Evolutionary conservation across 2,329 filamentous ascomycete genomes (phyloP), one percentile per base, ranked within the genome.

Genomic region (Botrytis paeoniae): DNA sequence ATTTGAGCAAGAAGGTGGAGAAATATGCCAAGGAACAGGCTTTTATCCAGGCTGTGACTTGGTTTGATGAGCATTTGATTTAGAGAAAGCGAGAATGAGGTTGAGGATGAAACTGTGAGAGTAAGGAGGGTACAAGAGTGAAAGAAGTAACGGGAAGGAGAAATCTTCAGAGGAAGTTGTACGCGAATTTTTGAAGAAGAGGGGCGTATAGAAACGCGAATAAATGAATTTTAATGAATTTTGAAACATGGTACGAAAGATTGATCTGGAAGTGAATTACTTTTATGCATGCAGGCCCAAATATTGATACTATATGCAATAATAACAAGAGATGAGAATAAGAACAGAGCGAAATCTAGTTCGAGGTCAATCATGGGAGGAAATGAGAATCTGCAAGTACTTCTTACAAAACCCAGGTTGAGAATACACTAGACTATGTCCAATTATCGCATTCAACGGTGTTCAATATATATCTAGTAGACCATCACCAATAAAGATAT

Each of bases 11-110:
- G 75, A 86, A 86, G 80, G 76, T 84, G 63, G 81, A 88, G 79
- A 89, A 87, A 81, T 95, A 87, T 78, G 91, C 92, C 54, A 95
- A 93, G 86, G 92, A 97, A 83, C 89, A 92, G 83, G 93, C 93
- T 8, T 96, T 96, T 80, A 79, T 86, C 76, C 93, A 96, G 85
- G 93, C 93, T 51, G 85, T 94, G 69, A 81, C 85, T 70, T 97
- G 93, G 93, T 94, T 97, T 77, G 87, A 92, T 77, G 85, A 89
- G 81, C 85, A 87, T 80, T 80, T 92, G 75, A 43, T 78, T 57
- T 80, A 76, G 77, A 41, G 54, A 51, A 3, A 10, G n/a, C 37
- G 32, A 35, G 57, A 35, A 35, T 29, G 61, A 32, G 39, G 10
- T 16, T n/a, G 29, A 29, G 39, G 18, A 32, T n/a, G n/a, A n/a